These are phyloP conservation scores for Hemileia vastatrix DNA, from an alignment of 1,284 basidiomycete genomes.

Conservation along the genomic window DNA sequence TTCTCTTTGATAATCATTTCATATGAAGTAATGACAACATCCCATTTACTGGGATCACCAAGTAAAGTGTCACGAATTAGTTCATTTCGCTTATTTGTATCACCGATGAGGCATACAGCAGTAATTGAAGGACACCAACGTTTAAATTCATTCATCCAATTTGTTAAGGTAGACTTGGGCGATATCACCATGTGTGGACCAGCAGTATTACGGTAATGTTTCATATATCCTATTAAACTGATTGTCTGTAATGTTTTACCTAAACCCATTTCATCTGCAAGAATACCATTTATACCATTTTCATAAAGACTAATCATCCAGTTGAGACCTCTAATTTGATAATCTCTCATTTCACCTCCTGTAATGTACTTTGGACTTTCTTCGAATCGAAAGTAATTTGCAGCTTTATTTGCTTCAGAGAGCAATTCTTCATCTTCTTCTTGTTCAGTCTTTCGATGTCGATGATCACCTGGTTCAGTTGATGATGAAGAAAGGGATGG, in stretches of 20 bases:
- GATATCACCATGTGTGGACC: no score
- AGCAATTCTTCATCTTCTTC: conserved; percentile 40
- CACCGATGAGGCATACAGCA: no score
- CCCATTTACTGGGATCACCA: no score
- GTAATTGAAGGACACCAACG: no score
- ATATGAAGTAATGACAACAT: conserved; percentile 30
- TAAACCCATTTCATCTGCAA: conserved; percentile 45
- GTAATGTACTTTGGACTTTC: conserved; percentile 41
- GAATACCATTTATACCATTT: conserved; percentile 43
- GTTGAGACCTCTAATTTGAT: conserved; percentile 41
- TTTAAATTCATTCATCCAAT: no score
- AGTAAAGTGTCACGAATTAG: no score
- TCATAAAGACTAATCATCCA: conserved; percentile 33
- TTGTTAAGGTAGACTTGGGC: no score
- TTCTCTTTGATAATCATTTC: conserved; percentile 37
- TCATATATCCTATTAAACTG: conserved; percentile 42
- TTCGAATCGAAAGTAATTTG: conserved; percentile 41
- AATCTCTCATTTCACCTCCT: conserved; percentile 41
- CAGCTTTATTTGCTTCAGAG: conserved; percentile 29
- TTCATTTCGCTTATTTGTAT: no score
- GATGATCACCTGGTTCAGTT: no score
- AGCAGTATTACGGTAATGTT: no score
- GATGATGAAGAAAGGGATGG: no score
- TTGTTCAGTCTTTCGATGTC: conserved; percentile 37
- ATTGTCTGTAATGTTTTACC: conserved; percentile 45